Conservation (phyloP, 768 basidiomycete genomes). For the Pilatotrama ljubarskyi region DNA sequence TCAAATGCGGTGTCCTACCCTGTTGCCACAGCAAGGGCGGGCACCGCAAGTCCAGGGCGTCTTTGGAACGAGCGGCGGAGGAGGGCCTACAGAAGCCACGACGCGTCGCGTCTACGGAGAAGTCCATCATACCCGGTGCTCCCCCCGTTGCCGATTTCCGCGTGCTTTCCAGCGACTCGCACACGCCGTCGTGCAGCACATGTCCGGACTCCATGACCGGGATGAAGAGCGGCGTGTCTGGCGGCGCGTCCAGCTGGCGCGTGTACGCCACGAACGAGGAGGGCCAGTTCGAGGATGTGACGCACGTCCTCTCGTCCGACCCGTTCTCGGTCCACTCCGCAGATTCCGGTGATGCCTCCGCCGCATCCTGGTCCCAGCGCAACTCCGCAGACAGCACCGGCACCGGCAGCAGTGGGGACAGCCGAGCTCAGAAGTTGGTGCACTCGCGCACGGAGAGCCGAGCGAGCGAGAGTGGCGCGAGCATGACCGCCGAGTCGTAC, state of each 20-base stretch:
- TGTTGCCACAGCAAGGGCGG: conserved; percentile 8
- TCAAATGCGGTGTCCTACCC: conserved; percentile 20
- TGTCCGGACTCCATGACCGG: conserved; percentile 15
- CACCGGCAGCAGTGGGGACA: background rate
- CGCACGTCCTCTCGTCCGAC: conserved; percentile 27
- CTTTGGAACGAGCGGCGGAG: background rate
- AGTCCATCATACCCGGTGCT: conserved; percentile 19
- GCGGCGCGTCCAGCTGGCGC: conserved; percentile 16
- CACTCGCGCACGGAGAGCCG: conserved; percentile 11
- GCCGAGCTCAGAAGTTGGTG: background rate
- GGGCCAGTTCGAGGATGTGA: conserved; percentile 28
- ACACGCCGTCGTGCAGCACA: conserved; percentile 16
- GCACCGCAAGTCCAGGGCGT: background rate
- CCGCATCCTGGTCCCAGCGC: background rate
- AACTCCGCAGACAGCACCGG: background rate
- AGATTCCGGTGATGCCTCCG: background rate
- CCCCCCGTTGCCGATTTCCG: conserved; percentile 1
- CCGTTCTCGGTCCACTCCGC: conserved; percentile 14
- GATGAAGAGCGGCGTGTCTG: conserved; percentile 7
- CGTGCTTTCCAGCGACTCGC: conserved; percentile 9
- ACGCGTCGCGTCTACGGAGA: conserved; percentile 4
- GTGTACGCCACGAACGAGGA: conserved; percentile 18
- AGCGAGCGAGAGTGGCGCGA: conserved; percentile 26
- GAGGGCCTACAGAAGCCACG: conserved; percentile 7
- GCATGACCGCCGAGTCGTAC: conserved; percentile 30